These are phyloP conservation scores for Geotrichum klebahnii DNA, from an alignment of 1,139 yeast genomes.

Conservation along the genomic window DNA sequence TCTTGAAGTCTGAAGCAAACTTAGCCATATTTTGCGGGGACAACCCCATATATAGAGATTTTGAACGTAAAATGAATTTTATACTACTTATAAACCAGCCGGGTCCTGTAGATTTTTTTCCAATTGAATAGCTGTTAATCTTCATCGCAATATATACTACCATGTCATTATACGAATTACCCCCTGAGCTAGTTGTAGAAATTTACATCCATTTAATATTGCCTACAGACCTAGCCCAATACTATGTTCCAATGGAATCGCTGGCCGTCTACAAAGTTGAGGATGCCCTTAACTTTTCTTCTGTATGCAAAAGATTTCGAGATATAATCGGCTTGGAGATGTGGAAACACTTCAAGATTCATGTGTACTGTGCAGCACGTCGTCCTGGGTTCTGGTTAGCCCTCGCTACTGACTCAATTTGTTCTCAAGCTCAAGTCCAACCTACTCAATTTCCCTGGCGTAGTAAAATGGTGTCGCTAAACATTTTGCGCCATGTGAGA, in stretches of 20 bases:
- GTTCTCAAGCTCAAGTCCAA: background rate
- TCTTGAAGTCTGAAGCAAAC: no score
- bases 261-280: background rate
- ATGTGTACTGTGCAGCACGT: background rate
- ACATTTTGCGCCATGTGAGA: conserved; percentile 2
- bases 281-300: conserved; percentile 5
- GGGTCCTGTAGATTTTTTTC: no score
- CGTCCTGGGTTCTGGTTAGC: conserved; percentile 7
- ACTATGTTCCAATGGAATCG: background rate
- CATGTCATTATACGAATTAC: background rate
- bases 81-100: background rate
- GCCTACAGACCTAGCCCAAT: background rate
- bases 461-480: background rate
- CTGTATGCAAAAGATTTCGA: background rate
- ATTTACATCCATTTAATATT: conserved; percentile 1
- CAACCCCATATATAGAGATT: no score
- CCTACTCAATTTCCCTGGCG: conserved; percentile 3
- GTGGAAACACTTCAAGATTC: conserved; percentile 1
- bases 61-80: no score
- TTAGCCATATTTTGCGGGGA: no score
- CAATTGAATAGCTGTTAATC: no score
- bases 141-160: background rate
- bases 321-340: background rate
- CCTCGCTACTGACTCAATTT: background rate
- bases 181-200: conserved; percentile 1